phyloP scores from a whole-genome alignment of 202 grass and related monocot genomes.

The Elaeis oleifera region DNA sequence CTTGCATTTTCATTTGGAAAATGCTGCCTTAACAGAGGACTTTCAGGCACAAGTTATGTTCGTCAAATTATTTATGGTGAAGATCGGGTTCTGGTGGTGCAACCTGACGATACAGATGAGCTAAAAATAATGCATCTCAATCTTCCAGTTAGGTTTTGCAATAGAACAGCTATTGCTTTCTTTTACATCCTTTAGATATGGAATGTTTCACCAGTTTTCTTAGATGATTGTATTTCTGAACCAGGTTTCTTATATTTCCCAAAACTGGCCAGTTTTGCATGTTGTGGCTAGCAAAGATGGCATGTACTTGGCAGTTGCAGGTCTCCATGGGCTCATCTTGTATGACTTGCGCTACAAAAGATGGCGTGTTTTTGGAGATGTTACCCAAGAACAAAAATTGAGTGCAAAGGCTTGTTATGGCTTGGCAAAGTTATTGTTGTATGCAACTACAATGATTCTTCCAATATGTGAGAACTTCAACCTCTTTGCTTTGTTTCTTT shows the following conservation, averaged over 20 bases:
- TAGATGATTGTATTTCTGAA: conserved; percentile 18
- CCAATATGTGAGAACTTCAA: conserved; percentile 49
- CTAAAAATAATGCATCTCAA: conserved; percentile 93
- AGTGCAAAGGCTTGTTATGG: conserved; percentile 98
- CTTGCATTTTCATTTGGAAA: conserved; percentile 94
- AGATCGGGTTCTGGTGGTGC: conserved; percentile 74
- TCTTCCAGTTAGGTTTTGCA: conserved; percentile 77
- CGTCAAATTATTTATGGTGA: conserved; percentile 86
- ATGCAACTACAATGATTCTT: conserved; percentile 90
- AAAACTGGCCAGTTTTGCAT: conserved; percentile 95
- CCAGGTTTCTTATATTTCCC: conserved; percentile 88
- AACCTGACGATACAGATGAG: conserved; percentile 82
- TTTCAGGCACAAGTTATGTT: conserved; percentile 76
- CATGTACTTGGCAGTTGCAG: conserved; percentile 91
- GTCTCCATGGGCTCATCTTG: conserved; percentile 73
- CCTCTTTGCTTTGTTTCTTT: conserved; percentile 16
- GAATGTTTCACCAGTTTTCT: conserved; percentile 8
- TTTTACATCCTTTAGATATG: conserved; percentile 12
- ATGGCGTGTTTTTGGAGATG: conserved; percentile 97
- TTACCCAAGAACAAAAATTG: conserved; percentile 99
- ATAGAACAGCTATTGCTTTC: conserved; percentile 18
- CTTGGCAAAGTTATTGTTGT: conserved; percentile 88
- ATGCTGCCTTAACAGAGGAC: conserved; percentile 81
- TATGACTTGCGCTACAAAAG: conserved; percentile 92
- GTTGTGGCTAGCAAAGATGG: conserved; percentile 88